Evolutionary conservation across 2,329 filamentous ascomycete species (phyloP).

Genomic region (Lasiodiplodia citricola): DNA sequence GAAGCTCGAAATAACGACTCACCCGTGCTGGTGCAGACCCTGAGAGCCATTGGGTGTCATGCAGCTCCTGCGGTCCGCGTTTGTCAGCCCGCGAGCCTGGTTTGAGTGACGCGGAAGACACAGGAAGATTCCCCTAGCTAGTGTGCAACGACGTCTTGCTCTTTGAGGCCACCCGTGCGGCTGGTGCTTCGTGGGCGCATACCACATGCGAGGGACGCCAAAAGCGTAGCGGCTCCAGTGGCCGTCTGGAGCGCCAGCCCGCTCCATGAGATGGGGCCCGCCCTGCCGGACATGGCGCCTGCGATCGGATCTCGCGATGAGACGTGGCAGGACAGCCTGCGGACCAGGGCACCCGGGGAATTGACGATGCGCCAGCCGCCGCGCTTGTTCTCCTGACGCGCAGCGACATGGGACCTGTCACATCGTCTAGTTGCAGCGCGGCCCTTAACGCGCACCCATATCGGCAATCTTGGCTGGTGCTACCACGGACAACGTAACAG

Average conservation of each 20-base stretch:
- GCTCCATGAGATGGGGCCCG: conserved; percentile 3
- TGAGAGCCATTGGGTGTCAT: conserved; percentile 26
- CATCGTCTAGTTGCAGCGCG: conserved; percentile 22
- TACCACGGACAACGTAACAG: conserved; percentile 20
- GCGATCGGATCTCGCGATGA: conserved; percentile 18
- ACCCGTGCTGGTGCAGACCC: conserved; percentile 23
- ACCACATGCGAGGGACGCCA: conserved; percentile 26
- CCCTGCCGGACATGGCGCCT: conserved; percentile 2
- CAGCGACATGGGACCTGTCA: conserved; percentile 25
- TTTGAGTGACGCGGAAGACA: conserved; percentile 25
- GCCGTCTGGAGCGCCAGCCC: conserved; percentile 16
- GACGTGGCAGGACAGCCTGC: conserved; percentile 12
- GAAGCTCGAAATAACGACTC: conserved; percentile 23
- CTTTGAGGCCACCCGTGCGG: conserved; percentile 24
- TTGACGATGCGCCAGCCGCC: conserved; percentile 13
- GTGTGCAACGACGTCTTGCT: conserved; percentile 27
- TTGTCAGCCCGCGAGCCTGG: conserved; percentile 27
- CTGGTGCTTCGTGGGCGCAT: conserved; percentile 28
- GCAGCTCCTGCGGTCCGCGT: conserved; percentile 23
- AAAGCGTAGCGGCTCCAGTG: conserved; percentile 23
- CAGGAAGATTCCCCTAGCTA: conserved; percentile 25
- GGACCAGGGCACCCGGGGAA: conserved; percentile 21
- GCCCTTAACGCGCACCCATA: conserved; percentile 24
- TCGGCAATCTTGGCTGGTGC: conserved; percentile 20
- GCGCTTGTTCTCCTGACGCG: conserved; percentile 13